These are phyloP conservation scores for Vitis hybrid DNA, from an alignment of 177 flowering plant genomes.

Conservation along the genomic window DNA sequence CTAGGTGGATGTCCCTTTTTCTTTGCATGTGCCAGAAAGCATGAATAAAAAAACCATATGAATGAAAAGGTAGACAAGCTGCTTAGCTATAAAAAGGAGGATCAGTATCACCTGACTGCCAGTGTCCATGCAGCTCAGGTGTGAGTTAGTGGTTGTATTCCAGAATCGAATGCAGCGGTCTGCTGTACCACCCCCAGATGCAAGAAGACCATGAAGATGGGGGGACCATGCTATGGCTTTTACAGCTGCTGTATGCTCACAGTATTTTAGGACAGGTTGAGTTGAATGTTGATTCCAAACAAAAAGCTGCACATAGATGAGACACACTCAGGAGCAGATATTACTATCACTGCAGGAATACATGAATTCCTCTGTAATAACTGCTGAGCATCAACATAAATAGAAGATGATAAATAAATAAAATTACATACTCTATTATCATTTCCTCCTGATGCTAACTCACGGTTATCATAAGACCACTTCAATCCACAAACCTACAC, in stretches of 20 bases:
- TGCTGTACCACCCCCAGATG: constrained; percentile 98
- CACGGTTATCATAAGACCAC: constrained; percentile 97
- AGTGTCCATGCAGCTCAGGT: constrained; percentile 87
- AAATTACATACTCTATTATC: constrained; percentile 73
- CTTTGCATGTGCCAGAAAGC: not conserved
- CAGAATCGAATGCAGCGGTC: constrained; percentile 95
- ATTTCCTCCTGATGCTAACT: constrained; percentile 97
- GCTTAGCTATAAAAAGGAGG: not conserved
- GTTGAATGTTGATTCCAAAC: constrained; percentile 96
- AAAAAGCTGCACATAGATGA: constrained; percentile 57
- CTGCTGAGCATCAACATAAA: not conserved
- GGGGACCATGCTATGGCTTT: constrained; percentile 99
- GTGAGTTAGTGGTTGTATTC: constrained; percentile 89
- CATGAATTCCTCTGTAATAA: not conserved
- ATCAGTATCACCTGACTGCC: constrained; percentile 81
- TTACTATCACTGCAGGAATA: not conserved
- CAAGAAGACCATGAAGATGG: constrained; percentile 91
- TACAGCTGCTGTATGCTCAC: constrained; percentile 96
- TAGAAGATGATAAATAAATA: not conserved
- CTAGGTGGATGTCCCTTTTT: not conserved
- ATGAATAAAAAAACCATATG: not conserved
- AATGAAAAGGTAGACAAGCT: not conserved
- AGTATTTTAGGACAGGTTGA: constrained; percentile 80
- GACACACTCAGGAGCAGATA: not conserved
- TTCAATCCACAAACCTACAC: constrained; percentile 90